A percentile compares a stretch with the other conserved stretches of the same genome.
Conservation (phyloP, 2,329 filamentous ascomycete genomes). For the Cladobotryum protrusum region DNA sequence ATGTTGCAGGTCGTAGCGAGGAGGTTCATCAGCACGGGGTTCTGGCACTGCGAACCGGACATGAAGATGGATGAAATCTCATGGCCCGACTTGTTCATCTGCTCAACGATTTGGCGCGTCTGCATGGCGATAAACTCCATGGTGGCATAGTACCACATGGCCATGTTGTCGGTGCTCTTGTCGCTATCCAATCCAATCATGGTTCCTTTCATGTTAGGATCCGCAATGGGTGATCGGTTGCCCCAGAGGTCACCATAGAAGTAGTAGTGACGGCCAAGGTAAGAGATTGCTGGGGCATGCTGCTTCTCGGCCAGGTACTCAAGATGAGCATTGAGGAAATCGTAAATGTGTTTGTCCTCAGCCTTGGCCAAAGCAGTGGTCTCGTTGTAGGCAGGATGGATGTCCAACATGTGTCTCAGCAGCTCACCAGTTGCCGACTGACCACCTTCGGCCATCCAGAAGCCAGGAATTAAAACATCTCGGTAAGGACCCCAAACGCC, state of each 20-base stretch:
- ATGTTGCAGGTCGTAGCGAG: slow-evolving; percentile 86
- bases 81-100: slow-evolving; percentile 89
- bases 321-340: slow-evolving; percentile 86
- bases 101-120: slow-evolving; percentile 88
- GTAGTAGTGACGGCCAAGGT: slow-evolving; percentile 90
- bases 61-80: slow-evolving; percentile 92
- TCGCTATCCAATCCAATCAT: slow-evolving; percentile 83
- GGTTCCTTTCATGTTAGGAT: slow-evolving; percentile 86
- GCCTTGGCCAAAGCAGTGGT: slow-evolving; percentile 73
- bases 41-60: slow-evolving; percentile 97
- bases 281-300: slow-evolving; percentile 70
- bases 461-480: slow-evolving; percentile 84
- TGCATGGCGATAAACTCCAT: slow-evolving; percentile 98
- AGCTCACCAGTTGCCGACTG: slow-evolving; percentile 95
- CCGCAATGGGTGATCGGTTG: slow-evolving; percentile 89
- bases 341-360: slow-evolving; percentile 84
- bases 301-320: slow-evolving; percentile 64
- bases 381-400: slow-evolving; percentile 82
- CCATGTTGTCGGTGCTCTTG: slow-evolving; percentile 79
- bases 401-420: slow-evolving; percentile 89
- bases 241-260: slow-evolving; percentile 98
- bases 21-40: slow-evolving; percentile 82
- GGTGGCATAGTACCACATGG: slow-evolving; percentile 87
- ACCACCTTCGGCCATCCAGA: slow-evolving; percentile 96
- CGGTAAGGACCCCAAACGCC: slow-evolving; percentile 97